Conservation (phyloP, 2,329 filamentous ascomycete genomes). For the Tolypocladium nubicola region DNA sequence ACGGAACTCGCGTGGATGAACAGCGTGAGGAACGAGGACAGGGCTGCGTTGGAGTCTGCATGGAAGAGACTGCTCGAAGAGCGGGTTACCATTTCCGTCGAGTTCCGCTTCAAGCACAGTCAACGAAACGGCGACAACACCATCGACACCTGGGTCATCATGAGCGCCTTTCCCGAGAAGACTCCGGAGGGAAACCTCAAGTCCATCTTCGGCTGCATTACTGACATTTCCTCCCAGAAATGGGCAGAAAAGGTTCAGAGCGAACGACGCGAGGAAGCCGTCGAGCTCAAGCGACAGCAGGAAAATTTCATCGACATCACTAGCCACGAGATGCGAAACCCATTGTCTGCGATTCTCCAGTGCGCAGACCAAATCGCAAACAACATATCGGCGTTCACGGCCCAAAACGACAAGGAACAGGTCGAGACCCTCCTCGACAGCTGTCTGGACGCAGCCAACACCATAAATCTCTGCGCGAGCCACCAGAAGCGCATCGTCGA, state of each 20-base stretch:
- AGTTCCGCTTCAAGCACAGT: conserved; percentile 64
- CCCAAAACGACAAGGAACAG: conserved; percentile 26
- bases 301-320: conserved; percentile 68
- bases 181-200: conserved; percentile 54
- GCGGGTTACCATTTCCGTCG: conserved; percentile 54
- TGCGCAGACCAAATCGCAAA: conserved; percentile 62
- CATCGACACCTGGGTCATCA: conserved; percentile 65
- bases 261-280: conserved; percentile 66
- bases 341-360: conserved; percentile 63
- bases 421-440: conserved; percentile 39
- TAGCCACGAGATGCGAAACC: conserved; percentile 68
- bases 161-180: conserved; percentile 67
- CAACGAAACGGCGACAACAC: conserved; percentile 50
- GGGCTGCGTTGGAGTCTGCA: conserved; percentile 42
- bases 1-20: conserved; percentile 62
- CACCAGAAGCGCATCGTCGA: conserved; percentile 67
- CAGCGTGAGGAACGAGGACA: conserved; percentile 58
- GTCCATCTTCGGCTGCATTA: conserved; percentile 70
- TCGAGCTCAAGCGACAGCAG: conserved; percentile 65
- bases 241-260: conserved; percentile 74
- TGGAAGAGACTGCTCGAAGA: conserved; percentile 54
- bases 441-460: conserved; percentile 67
- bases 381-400: conserved; percentile 33
- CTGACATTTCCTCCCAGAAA: conserved; percentile 79
- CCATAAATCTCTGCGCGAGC: conserved; percentile 68